A percentile compares a stretch with the other conserved stretches of the same genome.
These are phyloP conservation scores for Xylaria sp. DNA, from an alignment of 495 filamentous ascomycete genomes.

Conservation along the genomic window DNA sequence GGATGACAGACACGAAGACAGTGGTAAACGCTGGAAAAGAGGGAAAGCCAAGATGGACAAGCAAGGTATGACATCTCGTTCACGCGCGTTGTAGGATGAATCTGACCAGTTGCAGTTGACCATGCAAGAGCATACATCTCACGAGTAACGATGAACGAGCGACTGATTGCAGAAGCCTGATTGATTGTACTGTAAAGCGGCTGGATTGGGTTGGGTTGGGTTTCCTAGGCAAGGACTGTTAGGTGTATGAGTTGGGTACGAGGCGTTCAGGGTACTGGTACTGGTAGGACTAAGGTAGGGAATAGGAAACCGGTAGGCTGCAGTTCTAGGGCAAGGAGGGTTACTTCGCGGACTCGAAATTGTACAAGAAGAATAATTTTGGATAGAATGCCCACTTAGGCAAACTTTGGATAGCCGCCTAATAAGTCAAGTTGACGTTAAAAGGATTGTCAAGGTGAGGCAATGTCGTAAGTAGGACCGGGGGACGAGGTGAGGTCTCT, in stretches of 20 bases:
- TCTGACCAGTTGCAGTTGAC: constrained; percentile 25
- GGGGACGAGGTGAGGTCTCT: constrained; percentile 20
- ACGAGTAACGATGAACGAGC: constrained; percentile 15
- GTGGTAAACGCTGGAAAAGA: constrained; percentile 7
- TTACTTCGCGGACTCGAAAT: background rate
- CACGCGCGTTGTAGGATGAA: background rate
- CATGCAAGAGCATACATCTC: constrained; percentile 23
- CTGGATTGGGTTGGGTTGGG: background rate
- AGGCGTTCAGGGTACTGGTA: constrained; percentile 4
- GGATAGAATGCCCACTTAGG: background rate
- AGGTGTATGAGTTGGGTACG: constrained; percentile 11
- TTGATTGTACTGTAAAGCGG: background rate
- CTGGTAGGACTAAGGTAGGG: constrained; percentile 14
- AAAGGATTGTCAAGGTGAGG: constrained; percentile 8
- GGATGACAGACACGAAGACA: background rate
- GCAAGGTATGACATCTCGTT: constrained; percentile 29
- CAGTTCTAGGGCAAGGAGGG: background rate
- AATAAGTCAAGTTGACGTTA: background rate
- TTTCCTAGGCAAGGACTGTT: constrained; percentile 4
- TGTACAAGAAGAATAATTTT: background rate
- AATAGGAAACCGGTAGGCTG: background rate
- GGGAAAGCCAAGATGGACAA: constrained; percentile 36
- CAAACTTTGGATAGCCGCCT: constrained; percentile 8
- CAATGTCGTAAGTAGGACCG: constrained; percentile 2
- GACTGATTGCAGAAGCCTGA: constrained; percentile 20